A percentile compares a stretch with the other conserved stretches of the same genome.
Conservation (phyloP, 75 land plant genomes). For the Picea glauca region DNA sequence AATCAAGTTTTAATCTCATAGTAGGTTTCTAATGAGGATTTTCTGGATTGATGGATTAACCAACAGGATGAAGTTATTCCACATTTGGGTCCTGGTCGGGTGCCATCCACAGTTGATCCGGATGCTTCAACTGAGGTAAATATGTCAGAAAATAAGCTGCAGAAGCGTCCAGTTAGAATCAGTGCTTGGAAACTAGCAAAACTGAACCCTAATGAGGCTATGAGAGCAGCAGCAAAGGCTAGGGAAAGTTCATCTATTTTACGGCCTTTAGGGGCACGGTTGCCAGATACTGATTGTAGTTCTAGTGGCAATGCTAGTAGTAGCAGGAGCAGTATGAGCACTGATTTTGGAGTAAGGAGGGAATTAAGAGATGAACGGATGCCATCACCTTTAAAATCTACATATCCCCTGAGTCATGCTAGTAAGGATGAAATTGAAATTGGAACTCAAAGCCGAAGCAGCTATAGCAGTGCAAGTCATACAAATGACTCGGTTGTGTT, state of each 20-base stretch:
- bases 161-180: slow-evolving; percentile 45
- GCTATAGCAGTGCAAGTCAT: slow-evolving; percentile 46
- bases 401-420: slow-evolving; percentile 27
- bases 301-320: slow-evolving; percentile 49
- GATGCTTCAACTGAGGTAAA: slow-evolving; percentile 31
- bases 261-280: slow-evolving; percentile 33
- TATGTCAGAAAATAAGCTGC: slow-evolving; percentile 29
- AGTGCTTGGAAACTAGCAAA: slow-evolving; percentile 79
- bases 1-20: not conserved
- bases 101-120: slow-evolving; percentile 68
- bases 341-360: slow-evolving; percentile 27
- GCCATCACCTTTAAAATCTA: slow-evolving; percentile 14
- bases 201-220: slow-evolving; percentile 57
- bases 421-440: slow-evolving; percentile 40
- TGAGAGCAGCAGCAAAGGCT: slow-evolving; percentile 63
- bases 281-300: slow-evolving; percentile 32
- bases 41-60: not conserved
- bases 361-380: slow-evolving; percentile 12
- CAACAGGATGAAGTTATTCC: slow-evolving; percentile 67
- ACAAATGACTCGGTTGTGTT: slow-evolving; percentile 30
- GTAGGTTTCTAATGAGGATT: not conserved
- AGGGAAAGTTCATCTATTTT: slow-evolving; percentile 64
- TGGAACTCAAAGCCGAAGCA: slow-evolving; percentile 45
- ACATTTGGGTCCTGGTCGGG: slow-evolving; percentile 50
- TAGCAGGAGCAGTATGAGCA: slow-evolving; percentile 45